These are phyloP conservation scores for Tillandsia leiboldiana DNA, from an alignment of 176 grass and related monocot genomes.

Conservation along the genomic window DNA sequence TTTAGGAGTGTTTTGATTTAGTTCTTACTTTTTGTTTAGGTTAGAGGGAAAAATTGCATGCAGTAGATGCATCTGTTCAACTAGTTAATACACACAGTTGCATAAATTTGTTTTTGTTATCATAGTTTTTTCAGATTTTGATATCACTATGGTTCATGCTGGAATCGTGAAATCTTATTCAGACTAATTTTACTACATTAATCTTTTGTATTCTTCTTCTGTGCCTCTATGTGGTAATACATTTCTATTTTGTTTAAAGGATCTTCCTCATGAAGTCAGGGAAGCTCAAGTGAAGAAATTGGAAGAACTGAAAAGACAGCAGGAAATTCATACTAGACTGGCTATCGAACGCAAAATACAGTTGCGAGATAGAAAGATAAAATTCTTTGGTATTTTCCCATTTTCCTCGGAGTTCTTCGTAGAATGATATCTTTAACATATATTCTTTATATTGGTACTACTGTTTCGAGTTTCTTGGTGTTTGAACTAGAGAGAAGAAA, in stretches of 20 bases:
- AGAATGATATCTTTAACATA: slow-evolving; percentile 1
- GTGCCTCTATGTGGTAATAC: slow-evolving; percentile 3
- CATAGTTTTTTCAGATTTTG: no score
- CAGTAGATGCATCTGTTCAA: no score
- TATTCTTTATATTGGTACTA: slow-evolving; percentile 5
- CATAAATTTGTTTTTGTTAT: background rate
- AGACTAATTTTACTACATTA: no score
- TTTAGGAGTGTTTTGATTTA: no score
- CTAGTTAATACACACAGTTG: no score
- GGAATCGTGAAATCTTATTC: no score
- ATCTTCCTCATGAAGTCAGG: slow-evolving; percentile 75
- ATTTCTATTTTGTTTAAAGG: slow-evolving; percentile 38
- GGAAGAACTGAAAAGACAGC: slow-evolving; percentile 83
- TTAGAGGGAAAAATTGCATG: no score
- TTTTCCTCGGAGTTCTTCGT: background rate
- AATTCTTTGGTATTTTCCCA: slow-evolving; percentile 61
- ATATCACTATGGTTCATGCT: no score
- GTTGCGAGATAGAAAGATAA: slow-evolving; percentile 88
- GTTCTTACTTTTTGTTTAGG: no score
- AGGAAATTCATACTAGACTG: slow-evolving; percentile 67
- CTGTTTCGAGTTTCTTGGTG: slow-evolving; percentile 20
- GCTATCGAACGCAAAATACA: slow-evolving; percentile 60
- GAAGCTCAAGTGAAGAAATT: slow-evolving; percentile 83
- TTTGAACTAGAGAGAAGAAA: slow-evolving; percentile 73
- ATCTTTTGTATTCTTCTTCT: background rate